These are phyloP conservation scores for Endocalyx cinctus DNA, from an alignment of 2,329 filamentous ascomycete species.

Conservation along the genomic window DNA sequence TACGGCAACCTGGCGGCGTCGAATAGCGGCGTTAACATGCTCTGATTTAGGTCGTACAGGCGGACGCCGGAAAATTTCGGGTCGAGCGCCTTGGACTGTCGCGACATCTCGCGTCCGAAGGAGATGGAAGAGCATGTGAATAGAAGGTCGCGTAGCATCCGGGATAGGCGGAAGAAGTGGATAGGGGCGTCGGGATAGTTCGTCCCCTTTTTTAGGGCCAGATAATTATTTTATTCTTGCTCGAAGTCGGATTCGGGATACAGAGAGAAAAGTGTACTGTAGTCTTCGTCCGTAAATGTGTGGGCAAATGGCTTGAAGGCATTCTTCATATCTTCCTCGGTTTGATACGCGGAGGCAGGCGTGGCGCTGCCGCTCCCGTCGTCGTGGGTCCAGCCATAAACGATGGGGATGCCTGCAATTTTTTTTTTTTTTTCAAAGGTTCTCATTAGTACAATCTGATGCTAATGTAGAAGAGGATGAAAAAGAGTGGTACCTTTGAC, in stretches of 20 bases:
- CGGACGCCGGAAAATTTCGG: constrained; percentile 13
- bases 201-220: constrained; percentile 9
- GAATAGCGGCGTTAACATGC: constrained; percentile 21
- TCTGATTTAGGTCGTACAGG: constrained; percentile 25
- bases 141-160: constrained; percentile 15
- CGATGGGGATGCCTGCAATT: constrained; percentile 14
- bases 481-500: constrained; percentile 10
- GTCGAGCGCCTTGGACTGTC: constrained; percentile 9
- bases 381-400: constrained; percentile 24
- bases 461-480: too few species aligned
- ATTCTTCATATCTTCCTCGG: constrained; percentile 19
- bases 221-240: constrained; percentile 14
- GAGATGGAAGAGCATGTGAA: constrained; percentile 17
- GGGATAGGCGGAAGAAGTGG: constrained; percentile 13
- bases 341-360: constrained; percentile 13
- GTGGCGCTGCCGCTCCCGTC: constrained; percentile 23
- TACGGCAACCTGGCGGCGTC: constrained; percentile 19
- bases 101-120: constrained; percentile 14
- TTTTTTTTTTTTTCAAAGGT: neutral
- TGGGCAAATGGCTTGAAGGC: constrained; percentile 15
- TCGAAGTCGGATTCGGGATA: constrained; percentile 22
- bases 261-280: constrained; percentile 17
- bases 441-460: too few species aligned
- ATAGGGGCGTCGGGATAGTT: constrained; percentile 14
- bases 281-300: constrained; percentile 19